phyloP scores from a whole-genome alignment of 2,329 filamentous ascomycete species.

The Arthrobotrys sinensis region DNA sequence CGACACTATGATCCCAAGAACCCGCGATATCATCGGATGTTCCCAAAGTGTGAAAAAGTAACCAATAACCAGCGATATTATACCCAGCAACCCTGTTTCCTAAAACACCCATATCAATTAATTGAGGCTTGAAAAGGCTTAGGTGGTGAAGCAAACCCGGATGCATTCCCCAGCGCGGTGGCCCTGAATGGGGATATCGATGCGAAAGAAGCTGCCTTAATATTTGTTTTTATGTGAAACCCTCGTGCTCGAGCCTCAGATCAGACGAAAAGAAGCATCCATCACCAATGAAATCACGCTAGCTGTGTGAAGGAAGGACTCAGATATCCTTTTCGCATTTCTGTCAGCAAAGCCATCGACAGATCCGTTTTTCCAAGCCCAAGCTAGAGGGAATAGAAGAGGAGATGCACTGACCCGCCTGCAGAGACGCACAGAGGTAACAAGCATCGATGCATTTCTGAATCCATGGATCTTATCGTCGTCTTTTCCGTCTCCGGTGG shows the following conservation, averaged over 20 bases:
- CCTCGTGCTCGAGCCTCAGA: conserved; percentile 53
- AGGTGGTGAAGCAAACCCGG: neutral
- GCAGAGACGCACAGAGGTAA: neutral
- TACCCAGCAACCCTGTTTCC: conserved; percentile 5
- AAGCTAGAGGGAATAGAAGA: neutral
- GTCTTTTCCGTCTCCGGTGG: conserved; percentile 18
- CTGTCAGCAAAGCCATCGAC: neutral
- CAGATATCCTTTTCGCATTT: conserved; percentile 8
- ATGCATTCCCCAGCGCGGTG: conserved; percentile 19
- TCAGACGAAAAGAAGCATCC: conserved; percentile 36
- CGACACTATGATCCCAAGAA: neutral
- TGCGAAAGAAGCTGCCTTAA: conserved; percentile 11
- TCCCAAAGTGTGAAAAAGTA: neutral
- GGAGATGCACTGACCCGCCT: conserved; percentile 3
- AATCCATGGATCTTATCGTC: conserved; percentile 19
- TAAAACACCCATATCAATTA: neutral
- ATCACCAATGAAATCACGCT: conserved; percentile 9
- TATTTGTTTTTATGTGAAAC: conserved; percentile 32
- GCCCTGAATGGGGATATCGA: conserved; percentile 19
- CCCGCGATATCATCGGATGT: neutral
- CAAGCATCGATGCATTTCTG: neutral
- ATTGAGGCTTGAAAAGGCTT: conserved; percentile 6
- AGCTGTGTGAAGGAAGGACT: neutral
- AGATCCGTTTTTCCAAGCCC: conserved; percentile 1
- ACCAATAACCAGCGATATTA: conserved; percentile 17